These are phyloP conservation scores for Vinca minor DNA, from an alignment of 257 asterid genomes.

Conservation along the genomic window DNA sequence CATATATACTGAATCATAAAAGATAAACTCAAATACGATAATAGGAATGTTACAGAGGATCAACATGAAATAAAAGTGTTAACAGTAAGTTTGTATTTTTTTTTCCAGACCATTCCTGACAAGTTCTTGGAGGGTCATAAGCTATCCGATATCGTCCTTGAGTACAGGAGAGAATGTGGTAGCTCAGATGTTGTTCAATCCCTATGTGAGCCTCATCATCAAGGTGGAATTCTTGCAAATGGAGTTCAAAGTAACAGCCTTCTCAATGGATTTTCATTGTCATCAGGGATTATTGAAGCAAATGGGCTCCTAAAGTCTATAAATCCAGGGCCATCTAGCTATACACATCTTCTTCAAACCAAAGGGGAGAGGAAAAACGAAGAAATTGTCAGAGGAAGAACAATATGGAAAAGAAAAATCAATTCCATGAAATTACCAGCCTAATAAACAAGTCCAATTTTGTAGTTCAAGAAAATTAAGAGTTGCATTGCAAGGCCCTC, in stretches of 20 bases:
- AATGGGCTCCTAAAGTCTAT: conserved; percentile 28
- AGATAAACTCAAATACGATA: no score
- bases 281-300: conserved; percentile 32
- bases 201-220: conserved; percentile 56
- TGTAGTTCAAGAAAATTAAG: no score
- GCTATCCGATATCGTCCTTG: conserved; percentile 50
- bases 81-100: no score
- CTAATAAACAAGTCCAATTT: conserved; percentile 8
- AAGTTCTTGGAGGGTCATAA: conserved; percentile 64
- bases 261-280: conserved; percentile 32
- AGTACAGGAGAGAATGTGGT: conserved; percentile 84
- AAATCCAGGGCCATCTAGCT: conserved; percentile 34
- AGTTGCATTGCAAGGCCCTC: no score
- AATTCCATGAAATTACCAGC: conserved; percentile 20
- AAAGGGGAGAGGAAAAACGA: conserved; percentile 46
- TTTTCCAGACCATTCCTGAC: conserved; percentile 64
- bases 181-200: conserved; percentile 67
- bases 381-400: conserved; percentile 76
- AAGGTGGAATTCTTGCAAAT: conserved; percentile 22
- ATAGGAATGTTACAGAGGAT: no score
- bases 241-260: conserved; percentile 22
- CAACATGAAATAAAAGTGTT: no score
- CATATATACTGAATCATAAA: no score
- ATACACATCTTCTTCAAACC: conserved; percentile 59
- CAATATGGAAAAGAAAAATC: conserved; percentile 58